These are phyloP conservation scores for Rosellinia necatrix DNA, from an alignment of 2,329 filamentous ascomycete genomes.

Conservation along the genomic window DNA sequence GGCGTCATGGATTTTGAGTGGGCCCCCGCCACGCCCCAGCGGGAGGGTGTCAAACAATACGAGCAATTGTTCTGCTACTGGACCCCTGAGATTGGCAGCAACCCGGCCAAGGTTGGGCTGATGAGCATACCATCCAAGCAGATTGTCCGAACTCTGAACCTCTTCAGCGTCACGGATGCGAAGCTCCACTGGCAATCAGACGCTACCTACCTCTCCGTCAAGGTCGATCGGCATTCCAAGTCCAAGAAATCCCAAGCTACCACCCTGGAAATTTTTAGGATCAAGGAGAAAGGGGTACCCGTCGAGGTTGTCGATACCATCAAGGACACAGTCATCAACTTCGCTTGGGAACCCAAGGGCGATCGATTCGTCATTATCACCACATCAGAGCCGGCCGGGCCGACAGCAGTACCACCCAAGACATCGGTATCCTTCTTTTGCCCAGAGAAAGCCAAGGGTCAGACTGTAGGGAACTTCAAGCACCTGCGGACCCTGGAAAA, in stretches of 20 bases:
- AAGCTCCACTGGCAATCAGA: constrained; percentile 99
- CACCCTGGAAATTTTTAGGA: constrained; percentile 96
- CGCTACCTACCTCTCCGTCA: constrained; percentile 91
- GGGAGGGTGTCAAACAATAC: constrained; percentile 86
- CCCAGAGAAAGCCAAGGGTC: constrained; percentile 88
- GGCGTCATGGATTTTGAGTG: constrained; percentile 98
- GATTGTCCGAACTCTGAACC: constrained; percentile 89
- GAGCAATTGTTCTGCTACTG: constrained; percentile 98
- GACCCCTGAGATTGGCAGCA: constrained; percentile 97
- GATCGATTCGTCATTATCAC: constrained; percentile 98
- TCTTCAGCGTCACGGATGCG: constrained; percentile 96
- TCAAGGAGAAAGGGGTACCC: constrained; percentile 95
- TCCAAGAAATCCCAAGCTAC: constrained; percentile 98
- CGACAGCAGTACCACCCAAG: constrained; percentile 86
- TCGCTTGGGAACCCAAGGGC: constrained; percentile 98
- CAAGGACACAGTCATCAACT: constrained; percentile 99
- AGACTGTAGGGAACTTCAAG: constrained; percentile 88
- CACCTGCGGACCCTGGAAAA: constrained; percentile 94
- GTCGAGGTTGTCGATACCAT: constrained; percentile 97
- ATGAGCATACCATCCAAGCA: constrained; percentile 97
- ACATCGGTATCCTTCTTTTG: constrained; percentile 96
- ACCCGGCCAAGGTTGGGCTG: constrained; percentile 93
- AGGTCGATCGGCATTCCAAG: constrained; percentile 98
- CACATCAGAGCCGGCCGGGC: constrained; percentile 78
- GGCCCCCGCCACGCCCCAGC: constrained; percentile 81